Percentiles rank a stretch among this genome's conserved stretches.
Conservation (phyloP, 2,329 filamentous ascomycete genomes). For the Aspergillus sp. region DNA sequence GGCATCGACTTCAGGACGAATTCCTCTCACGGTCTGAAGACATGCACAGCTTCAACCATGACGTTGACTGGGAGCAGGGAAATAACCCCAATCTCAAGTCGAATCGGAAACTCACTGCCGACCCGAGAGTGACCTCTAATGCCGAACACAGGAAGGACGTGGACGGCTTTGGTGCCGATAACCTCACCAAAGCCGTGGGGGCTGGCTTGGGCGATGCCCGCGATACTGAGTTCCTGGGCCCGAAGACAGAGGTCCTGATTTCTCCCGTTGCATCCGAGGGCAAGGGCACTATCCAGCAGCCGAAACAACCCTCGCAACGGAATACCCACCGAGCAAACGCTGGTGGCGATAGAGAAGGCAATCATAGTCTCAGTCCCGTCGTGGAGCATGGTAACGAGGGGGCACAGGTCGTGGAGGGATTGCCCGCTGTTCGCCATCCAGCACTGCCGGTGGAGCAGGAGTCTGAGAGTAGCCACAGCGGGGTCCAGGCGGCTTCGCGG, state of each 20-base stretch:
- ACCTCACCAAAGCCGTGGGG: slow-evolving; percentile 67
- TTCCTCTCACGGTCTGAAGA: slow-evolving; percentile 58
- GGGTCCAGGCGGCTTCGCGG: slow-evolving; percentile 54
- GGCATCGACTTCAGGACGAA: slow-evolving; percentile 55
- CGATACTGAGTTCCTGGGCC: slow-evolving; percentile 68
- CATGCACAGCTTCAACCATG: slow-evolving; percentile 72
- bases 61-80: slow-evolving; percentile 64
- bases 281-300: slow-evolving; percentile 58
- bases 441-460: slow-evolving; percentile 72
- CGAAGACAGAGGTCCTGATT: slow-evolving; percentile 69
- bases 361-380: slow-evolving; percentile 17
- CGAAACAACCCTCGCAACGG: slow-evolving; percentile 48
- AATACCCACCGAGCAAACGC: slow-evolving; percentile 23
- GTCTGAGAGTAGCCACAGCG: slow-evolving; percentile 80
- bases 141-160: slow-evolving; percentile 71
- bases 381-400: slow-evolving; percentile 22
- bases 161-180: slow-evolving; percentile 74
- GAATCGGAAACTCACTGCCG: slow-evolving; percentile 57
- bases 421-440: slow-evolving; percentile 57
- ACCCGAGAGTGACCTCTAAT: slow-evolving; percentile 62
- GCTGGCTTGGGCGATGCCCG: slow-evolving; percentile 64
- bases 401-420: slow-evolving; percentile 27
- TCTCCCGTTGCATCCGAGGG: slow-evolving; percentile 65
- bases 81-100: slow-evolving; percentile 59
- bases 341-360: slow-evolving; percentile 21